These are phyloP conservation scores for Murraya paniculata DNA, from an alignment of 345 rosid species.

Conservation along the genomic window DNA sequence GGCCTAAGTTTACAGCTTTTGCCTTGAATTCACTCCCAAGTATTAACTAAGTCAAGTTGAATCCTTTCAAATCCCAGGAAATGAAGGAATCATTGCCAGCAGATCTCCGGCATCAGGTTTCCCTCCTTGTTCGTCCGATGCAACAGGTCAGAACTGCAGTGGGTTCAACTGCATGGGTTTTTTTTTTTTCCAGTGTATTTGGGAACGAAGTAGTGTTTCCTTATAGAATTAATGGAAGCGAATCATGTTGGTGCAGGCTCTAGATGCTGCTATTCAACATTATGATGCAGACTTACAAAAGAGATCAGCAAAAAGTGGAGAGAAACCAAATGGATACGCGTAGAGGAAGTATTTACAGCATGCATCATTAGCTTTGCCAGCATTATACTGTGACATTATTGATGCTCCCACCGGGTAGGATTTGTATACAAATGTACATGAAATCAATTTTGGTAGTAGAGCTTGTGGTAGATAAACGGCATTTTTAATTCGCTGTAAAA, in stretches of 20 bases:
- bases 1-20: background rate
- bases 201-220: background rate
- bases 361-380: background rate
- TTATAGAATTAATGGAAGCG: background rate
- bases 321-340: constrained; percentile 30
- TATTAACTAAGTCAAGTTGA: background rate
- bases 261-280: constrained; percentile 43
- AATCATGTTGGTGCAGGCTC: constrained; percentile 22
- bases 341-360: background rate
- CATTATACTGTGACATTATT: background rate
- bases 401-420: background rate
- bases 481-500: constrained; percentile 6
- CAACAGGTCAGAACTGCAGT: constrained; percentile 64
- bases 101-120: constrained; percentile 75
- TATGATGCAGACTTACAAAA: constrained; percentile 36
- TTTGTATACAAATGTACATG: constrained; percentile 2
- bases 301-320: constrained; percentile 29
- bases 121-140: constrained; percentile 91
- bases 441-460: constrained; percentile 18
- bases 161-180: background rate
- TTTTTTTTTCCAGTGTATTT: background rate
- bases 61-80: constrained; percentile 40
- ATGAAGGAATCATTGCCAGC: constrained; percentile 81
- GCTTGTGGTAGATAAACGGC: background rate
- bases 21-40: background rate